Evolutionary conservation across 164 flowering plant species (phyloP).

Genomic region (Nelumbo lutea): DNA sequence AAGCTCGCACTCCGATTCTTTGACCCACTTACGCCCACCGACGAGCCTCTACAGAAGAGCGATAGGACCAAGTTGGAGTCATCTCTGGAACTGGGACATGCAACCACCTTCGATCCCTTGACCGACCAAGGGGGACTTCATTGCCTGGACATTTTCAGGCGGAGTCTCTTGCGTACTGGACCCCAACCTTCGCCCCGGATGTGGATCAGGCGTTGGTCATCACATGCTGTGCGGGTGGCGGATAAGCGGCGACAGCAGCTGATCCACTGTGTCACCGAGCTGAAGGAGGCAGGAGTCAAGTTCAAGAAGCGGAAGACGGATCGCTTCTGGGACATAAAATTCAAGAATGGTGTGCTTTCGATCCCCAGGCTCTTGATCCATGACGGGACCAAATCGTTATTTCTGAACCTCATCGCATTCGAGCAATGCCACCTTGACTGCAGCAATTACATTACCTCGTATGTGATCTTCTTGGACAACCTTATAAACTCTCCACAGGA

Average conservation of each 20-base stretch:
- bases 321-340: constrained; percentile 74
- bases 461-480: constrained; percentile 85
- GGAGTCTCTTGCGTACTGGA: constrained; percentile 52
- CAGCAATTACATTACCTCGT: constrained; percentile 74
- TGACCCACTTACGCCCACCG: constrained; percentile 73
- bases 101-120: constrained; percentile 18
- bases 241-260: constrained; percentile 75
- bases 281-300: constrained; percentile 43
- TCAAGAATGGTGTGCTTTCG: constrained; percentile 20
- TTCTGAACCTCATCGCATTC: constrained; percentile 77
- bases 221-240: constrained; percentile 48
- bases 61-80: constrained; percentile 43
- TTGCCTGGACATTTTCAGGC: constrained; percentile 52
- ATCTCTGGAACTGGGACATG: constrained; percentile 40
- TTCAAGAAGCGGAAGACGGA: constrained; percentile 71
- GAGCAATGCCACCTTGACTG: constrained; percentile 30
- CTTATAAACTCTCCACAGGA: constrained; percentile 73
- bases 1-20: constrained; percentile 50
- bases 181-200: constrained; percentile 30
- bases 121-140: constrained; percentile 32
- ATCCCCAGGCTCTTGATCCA: constrained; percentile 83
- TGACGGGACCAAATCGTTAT: constrained; percentile 80
- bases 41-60: constrained; percentile 56
- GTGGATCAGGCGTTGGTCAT: constrained; percentile 28
- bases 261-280: constrained; percentile 57